These are phyloP conservation scores for Lachnum nothofagi DNA, from an alignment of 2,329 filamentous ascomycete species.

Conservation along the genomic window DNA sequence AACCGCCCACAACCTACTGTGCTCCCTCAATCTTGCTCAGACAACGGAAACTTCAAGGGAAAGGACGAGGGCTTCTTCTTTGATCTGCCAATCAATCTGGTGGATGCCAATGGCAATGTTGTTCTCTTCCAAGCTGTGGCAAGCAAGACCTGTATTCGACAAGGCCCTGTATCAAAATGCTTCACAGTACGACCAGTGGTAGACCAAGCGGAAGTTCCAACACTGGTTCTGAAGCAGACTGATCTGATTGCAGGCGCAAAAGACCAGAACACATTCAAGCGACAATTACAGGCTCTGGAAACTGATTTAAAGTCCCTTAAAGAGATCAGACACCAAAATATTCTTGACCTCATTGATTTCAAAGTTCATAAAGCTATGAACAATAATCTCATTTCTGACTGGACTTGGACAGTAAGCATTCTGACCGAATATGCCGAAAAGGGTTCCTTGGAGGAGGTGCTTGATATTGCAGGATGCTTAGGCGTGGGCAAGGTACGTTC, in stretches of 20 bases:
- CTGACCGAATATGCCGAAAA: slow-evolving; percentile 74
- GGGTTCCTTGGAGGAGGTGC: slow-evolving; percentile 73
- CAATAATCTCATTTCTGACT: slow-evolving; percentile 33
- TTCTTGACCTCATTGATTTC: slow-evolving; percentile 77
- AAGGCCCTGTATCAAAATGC: slow-evolving; percentile 61
- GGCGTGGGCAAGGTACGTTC: slow-evolving; percentile 71
- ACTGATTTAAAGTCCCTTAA: slow-evolving; percentile 70
- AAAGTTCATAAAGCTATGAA: slow-evolving; percentile 70
- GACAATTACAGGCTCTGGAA: slow-evolving; percentile 72
- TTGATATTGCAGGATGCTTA: slow-evolving; percentile 72
- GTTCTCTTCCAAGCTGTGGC: slow-evolving; percentile 67
- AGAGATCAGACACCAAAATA: slow-evolving; percentile 66
- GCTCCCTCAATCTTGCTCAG: slow-evolving; percentile 23
- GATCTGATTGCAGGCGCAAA: slow-evolving; percentile 53
- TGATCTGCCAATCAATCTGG: slow-evolving; percentile 60
- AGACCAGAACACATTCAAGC: slow-evolving; percentile 62
- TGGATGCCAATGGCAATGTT: slow-evolving; percentile 57
- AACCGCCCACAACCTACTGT: slow-evolving; percentile 39
- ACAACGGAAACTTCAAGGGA: slow-evolving; percentile 25
- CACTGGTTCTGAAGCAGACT: slow-evolving; percentile 68
- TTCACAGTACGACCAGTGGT: slow-evolving; percentile 69
- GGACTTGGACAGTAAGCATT: slow-evolving; percentile 66
- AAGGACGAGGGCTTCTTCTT: slow-evolving; percentile 50
- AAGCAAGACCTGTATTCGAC: slow-evolving; percentile 61
- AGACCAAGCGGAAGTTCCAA: slow-evolving; percentile 46